A percentile compares a stretch with the other conserved stretches of the same genome.
Conservation (phyloP, 139 green algal genomes). For the Chlamydomonas sphaeroides region DNA sequence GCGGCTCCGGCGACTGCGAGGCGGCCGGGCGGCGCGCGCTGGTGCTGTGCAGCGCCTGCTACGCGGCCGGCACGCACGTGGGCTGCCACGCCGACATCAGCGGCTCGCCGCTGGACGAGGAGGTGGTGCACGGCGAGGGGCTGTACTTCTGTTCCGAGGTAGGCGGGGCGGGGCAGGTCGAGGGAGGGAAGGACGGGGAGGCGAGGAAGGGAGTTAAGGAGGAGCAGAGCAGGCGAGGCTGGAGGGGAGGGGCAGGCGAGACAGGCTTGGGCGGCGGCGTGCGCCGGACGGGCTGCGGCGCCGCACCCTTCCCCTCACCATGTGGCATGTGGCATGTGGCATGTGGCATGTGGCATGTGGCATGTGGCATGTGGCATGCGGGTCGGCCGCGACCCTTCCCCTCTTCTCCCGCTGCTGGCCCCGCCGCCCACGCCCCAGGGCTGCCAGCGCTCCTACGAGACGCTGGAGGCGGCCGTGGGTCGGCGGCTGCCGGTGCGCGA, state of each 20-base stretch:
- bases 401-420: not conserved
- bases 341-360: no score
- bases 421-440: not conserved
- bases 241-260: not conserved
- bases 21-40: slow-evolving; percentile 41
- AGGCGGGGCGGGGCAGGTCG: not conserved
- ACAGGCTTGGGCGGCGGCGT: no score
- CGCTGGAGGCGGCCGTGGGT: slow-evolving; percentile 15
- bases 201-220: not conserved
- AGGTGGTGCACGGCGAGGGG: not conserved
- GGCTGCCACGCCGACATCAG: slow-evolving; percentile 49
- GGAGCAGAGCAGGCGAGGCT: no score
- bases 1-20: slow-evolving; percentile 28
- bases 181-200: not conserved
- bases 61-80: slow-evolving; percentile 39
- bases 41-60: slow-evolving; percentile 55
- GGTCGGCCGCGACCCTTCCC: no score
- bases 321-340: no score
- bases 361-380: no score
- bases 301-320: no score
- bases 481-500: slow-evolving; percentile 14
- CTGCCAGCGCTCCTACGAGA: slow-evolving; percentile 4
- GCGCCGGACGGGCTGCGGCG: no score
- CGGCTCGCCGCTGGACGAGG: slow-evolving; percentile 28
- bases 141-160: slow-evolving; percentile 1